A percentile compares a stretch with the other conserved stretches of the same genome.
These are phyloP conservation scores for Flaveria bidentis DNA, from an alignment of 129 eudicot genomes.

Conservation along the genomic window DNA sequence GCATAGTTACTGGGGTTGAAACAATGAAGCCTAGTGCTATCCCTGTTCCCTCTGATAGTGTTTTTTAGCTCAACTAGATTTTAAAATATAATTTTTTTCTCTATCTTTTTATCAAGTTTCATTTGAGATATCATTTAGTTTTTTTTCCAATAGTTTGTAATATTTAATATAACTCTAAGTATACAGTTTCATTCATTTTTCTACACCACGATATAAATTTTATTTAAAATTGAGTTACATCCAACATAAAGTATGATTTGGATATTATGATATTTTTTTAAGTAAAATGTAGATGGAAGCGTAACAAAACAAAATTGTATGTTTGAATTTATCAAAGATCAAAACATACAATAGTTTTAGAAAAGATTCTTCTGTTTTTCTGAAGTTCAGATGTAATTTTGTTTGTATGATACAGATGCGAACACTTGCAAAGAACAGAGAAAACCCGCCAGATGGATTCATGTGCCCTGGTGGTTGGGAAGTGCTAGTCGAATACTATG, in stretches of 20 bases:
- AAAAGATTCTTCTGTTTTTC: too few relatives aligned
- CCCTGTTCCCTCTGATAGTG: too few relatives aligned
- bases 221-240: neutral
- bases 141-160: neutral
- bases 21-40: too few relatives aligned
- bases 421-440: conserved; percentile 81
- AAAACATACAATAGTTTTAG: too few relatives aligned
- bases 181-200: neutral
- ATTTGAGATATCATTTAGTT: neutral
- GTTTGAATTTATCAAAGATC: too few relatives aligned
- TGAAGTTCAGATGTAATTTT: neutral
- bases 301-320: too few relatives aligned
- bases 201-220: neutral
- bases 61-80: too few relatives aligned
- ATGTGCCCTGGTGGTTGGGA: conserved; percentile 99
- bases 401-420: conserved; percentile 63
- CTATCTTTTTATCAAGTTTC: neutral
- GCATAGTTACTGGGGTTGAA: too few relatives aligned
- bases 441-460: conserved; percentile 94
- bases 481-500: conserved; percentile 88
- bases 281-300: too few relatives aligned
- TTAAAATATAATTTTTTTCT: too few relatives aligned
- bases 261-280: neutral
- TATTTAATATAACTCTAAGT: neutral
- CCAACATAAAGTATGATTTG: neutral